Conservation (phyloP, 2,329 filamentous ascomycete species). For the Alternaria consortialis region DNA sequence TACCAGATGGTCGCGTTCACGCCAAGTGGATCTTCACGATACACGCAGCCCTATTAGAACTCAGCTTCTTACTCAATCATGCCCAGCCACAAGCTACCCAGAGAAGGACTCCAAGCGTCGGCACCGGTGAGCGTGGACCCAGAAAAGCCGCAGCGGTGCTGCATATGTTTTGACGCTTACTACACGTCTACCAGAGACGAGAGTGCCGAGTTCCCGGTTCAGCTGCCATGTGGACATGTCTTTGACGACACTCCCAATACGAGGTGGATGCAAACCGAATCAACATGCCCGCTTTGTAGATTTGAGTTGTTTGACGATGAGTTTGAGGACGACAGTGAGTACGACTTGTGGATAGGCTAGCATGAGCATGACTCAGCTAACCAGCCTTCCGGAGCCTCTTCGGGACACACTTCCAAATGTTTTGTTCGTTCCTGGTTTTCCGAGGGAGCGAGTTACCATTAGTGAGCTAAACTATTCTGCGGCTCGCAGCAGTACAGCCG, state of each 20-base stretch:
- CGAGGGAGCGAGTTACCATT: neutral
- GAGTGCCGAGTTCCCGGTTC: conserved; percentile 18
- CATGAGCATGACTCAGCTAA: conserved; percentile 4
- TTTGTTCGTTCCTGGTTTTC: neutral
- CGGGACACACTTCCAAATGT: neutral
- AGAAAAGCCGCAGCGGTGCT: conserved; percentile 16
- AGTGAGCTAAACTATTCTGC: neutral
- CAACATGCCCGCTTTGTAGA: conserved; percentile 29
- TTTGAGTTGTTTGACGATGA: neutral
- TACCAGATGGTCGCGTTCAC: conserved; percentile 10
- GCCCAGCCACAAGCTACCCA: conserved; percentile 1
- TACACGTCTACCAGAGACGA: conserved; percentile 1
- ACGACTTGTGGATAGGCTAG: neutral
- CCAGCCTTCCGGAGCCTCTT: neutral
- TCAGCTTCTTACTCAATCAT: conserved; percentile 11
- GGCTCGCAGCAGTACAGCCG: conserved; percentile 8
- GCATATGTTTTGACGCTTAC: conserved; percentile 25
- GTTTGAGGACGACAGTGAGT: neutral
- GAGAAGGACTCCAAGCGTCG: conserved; percentile 1
- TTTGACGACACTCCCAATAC: conserved; percentile 25
- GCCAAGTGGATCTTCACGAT: neutral
- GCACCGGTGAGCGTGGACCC: conserved; percentile 10
- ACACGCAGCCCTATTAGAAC: neutral
- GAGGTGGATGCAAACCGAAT: conserved; percentile 17
- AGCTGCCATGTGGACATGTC: conserved; percentile 25